Conservation (phyloP, 805 yeast genomes). For the Starmerella geochares region DNA sequence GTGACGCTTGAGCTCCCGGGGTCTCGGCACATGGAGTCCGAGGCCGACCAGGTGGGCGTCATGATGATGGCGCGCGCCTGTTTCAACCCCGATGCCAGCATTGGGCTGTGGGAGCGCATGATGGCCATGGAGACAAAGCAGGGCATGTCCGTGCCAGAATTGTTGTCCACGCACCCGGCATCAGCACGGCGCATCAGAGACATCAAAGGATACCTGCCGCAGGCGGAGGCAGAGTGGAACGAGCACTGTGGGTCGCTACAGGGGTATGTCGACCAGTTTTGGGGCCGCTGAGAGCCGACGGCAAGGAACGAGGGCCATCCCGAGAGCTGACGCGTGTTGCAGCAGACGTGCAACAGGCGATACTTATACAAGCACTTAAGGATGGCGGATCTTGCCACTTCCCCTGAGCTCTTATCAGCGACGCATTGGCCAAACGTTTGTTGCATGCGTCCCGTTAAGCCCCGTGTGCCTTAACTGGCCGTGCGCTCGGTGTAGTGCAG, state of each 20-base stretch:
- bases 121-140: conserved; percentile 36
- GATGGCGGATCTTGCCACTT: too few species aligned
- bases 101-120: conserved; percentile 78
- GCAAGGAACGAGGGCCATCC: too few species aligned
- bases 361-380: too few species aligned
- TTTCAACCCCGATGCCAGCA: conserved; percentile 65
- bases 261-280: conserved; percentile 3
- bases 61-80: conserved; percentile 88
- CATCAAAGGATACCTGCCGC: conserved; percentile 54
- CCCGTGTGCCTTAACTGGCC: too few species aligned
- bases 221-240: conserved; percentile 25
- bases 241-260: conserved; percentile 11
- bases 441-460: too few species aligned
- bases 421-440: too few species aligned
- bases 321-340: too few species aligned
- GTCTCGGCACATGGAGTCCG: conserved; percentile 87
- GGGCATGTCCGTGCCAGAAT: conserved; percentile 41
- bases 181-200: conserved; percentile 60
- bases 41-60: conserved; percentile 90
- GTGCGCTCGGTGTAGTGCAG: too few species aligned
- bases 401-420: too few species aligned
- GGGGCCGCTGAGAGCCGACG: background rate
- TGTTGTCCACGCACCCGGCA: conserved; percentile 84
- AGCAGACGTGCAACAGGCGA: too few species aligned
- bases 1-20: conserved; percentile 68